A percentile compares a stretch with the other conserved stretches of the same genome.
Evolutionary conservation across 192 early-diverging fungal genomes (phyloP).

Genomic region (Radiomyces spectabilis): DNA sequence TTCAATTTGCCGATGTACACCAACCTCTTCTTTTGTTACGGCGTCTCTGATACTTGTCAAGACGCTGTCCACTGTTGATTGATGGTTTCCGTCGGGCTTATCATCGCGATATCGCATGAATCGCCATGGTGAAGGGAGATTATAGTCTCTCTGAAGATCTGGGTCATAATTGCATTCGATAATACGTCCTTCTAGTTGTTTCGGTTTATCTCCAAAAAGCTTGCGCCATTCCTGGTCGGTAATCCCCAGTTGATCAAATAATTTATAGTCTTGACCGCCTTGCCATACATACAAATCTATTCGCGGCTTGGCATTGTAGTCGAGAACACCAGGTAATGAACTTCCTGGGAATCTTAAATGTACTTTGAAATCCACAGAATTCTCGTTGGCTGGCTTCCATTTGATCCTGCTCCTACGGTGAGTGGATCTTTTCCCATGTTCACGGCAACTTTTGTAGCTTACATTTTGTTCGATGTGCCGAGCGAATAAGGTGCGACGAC

Average conservation of each 20-base stretch:
- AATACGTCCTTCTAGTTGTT: conserved; percentile 44
- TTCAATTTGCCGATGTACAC: no score
- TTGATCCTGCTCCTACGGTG: conserved; percentile 73
- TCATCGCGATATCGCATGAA: conserved; percentile 78
- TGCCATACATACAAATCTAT: conserved; percentile 47
- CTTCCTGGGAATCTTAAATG: conserved; percentile 18
- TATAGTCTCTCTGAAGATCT: conserved; percentile 10
- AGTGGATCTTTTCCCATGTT: neutral
- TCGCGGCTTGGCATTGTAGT: conserved; percentile 25
- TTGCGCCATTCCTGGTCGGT: conserved; percentile 45
- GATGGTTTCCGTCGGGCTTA: conserved; percentile 68
- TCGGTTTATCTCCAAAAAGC: conserved; percentile 25
- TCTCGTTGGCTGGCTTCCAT: conserved; percentile 81
- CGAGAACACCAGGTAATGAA: conserved; percentile 15
- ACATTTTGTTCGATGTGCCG: conserved; percentile 68
- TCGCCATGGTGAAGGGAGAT: conserved; percentile 45
- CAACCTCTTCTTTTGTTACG: conserved; percentile 56
- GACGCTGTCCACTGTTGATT: conserved; percentile 49
- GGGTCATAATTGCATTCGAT: conserved; percentile 60
- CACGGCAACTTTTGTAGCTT: no score
- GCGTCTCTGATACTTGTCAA: conserved; percentile 65
- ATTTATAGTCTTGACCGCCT: conserved; percentile 25
- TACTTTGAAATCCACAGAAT: conserved; percentile 73
- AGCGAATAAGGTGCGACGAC: conserved; percentile 48
- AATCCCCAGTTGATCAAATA: conserved; percentile 48